These are phyloP conservation scores for Rhizopus sp. DNA, from an alignment of 371 early-diverging fungal genomes.

Conservation along the genomic window DNA sequence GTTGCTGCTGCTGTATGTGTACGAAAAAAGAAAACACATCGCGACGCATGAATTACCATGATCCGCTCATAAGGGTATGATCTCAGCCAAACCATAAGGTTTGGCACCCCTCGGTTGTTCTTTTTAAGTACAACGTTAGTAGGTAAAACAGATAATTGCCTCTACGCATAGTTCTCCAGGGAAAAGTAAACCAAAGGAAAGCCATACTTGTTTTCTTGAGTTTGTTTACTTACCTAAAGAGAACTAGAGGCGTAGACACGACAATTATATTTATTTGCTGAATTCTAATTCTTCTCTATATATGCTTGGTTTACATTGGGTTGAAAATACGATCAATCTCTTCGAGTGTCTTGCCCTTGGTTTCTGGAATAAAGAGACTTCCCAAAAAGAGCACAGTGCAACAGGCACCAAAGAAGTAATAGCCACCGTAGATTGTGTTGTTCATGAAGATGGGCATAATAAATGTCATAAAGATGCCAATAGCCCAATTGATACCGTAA, in stretches of 20 bases:
- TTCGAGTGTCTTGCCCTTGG: slow-evolving; percentile 59
- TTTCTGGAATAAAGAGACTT: slow-evolving; percentile 54
- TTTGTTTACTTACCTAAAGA: neutral
- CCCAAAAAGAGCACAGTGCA: slow-evolving; percentile 39
- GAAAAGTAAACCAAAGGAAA: neutral
- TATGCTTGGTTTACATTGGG: slow-evolving; percentile 17
- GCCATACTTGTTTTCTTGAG: neutral
- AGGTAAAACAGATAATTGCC: slow-evolving; percentile 11
- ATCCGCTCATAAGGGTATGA: slow-evolving; percentile 47
- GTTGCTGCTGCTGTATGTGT: neutral
- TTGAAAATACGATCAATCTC: slow-evolving; percentile 61
- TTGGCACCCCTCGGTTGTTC: slow-evolving; percentile 36
- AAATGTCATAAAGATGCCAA: slow-evolving; percentile 52
- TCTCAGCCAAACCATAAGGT: slow-evolving; percentile 37
- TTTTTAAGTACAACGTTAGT: slow-evolving; percentile 16
- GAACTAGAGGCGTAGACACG: slow-evolving; percentile 18
- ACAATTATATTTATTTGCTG: slow-evolving; percentile 11
- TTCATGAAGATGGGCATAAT: slow-evolving; percentile 47
- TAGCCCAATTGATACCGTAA: slow-evolving; percentile 68
- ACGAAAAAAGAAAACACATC: slow-evolving; percentile 26
- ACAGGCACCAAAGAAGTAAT: slow-evolving; percentile 59
- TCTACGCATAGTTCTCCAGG: slow-evolving; percentile 9
- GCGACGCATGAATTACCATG: slow-evolving; percentile 51
- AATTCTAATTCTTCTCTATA: neutral
- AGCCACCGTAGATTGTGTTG: slow-evolving; percentile 60